Percentiles rank a stretch among this genome's conserved stretches.
Conservation (phyloP, 176 grass and related monocot species). For the Cenchrus fungigraminus region DNA sequence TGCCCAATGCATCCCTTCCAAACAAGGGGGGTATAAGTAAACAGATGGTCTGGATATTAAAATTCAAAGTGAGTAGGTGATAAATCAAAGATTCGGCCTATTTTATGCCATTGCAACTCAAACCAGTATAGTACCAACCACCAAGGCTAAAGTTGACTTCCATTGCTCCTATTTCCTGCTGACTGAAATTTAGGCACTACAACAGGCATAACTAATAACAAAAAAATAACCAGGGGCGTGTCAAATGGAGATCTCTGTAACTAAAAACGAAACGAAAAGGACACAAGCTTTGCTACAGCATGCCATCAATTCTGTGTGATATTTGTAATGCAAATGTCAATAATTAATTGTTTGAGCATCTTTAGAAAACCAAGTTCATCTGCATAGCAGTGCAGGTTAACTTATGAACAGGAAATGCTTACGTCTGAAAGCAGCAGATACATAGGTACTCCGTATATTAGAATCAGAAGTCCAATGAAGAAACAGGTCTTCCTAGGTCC, state of each 20-base stretch:
- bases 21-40: constrained; percentile 31
- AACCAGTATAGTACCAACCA: constrained; percentile 19
- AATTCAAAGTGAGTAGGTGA: constrained; percentile 33
- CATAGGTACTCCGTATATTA: neutral
- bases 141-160: neutral
- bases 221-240: neutral
- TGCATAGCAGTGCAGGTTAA: neutral
- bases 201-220: neutral
- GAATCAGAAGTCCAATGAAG: neutral
- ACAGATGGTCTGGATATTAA: constrained; percentile 1
- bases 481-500: neutral
- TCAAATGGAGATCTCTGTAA: neutral
- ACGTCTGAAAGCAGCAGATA: constrained; percentile 9
- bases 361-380: constrained; percentile 11
- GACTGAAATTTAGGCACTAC: neutral
- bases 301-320: constrained; percentile 9
- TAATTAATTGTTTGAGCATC: neutral
- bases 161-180: neutral
- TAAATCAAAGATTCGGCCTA: constrained; percentile 20
- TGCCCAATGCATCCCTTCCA: neutral
- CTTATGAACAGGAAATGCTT: constrained; percentile 12
- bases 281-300: neutral
- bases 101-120: constrained; percentile 30
- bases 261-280: neutral
- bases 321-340: constrained; percentile 18